Percentiles rank a stretch among this genome's conserved stretches.
phyloP scores from a whole-genome alignment of 2,329 filamentous ascomycete species.

The Paramyrothecium roridum region DNA sequence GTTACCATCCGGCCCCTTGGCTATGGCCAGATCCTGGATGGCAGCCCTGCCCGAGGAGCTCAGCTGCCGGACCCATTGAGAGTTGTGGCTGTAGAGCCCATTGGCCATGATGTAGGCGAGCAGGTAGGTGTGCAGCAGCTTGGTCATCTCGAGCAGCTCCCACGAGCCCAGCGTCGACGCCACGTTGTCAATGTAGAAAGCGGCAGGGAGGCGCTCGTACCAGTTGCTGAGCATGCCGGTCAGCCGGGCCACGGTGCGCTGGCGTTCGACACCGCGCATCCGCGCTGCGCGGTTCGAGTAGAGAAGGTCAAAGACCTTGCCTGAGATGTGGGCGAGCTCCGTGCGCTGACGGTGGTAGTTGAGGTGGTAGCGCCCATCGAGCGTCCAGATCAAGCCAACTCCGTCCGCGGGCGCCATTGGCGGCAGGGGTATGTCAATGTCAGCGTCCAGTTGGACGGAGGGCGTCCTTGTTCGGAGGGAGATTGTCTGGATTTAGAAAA shows the following conservation, averaged over 20 bases:
- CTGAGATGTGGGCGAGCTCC: conserved; percentile 36
- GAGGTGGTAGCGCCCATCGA: conserved; percentile 27
- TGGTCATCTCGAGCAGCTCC: conserved; percentile 29
- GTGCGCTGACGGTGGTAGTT: conserved; percentile 36
- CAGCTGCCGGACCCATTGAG: conserved; percentile 32
- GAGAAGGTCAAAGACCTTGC: conserved; percentile 36
- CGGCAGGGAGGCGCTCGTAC: conserved; percentile 27
- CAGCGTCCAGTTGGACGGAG: conserved; percentile 33
- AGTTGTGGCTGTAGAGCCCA: conserved; percentile 33
- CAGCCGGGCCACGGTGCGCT: conserved; percentile 20
- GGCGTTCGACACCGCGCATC: conserved; percentile 23
- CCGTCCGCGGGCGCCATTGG: conserved; percentile 22
- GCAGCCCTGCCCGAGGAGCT: conserved; percentile 20
- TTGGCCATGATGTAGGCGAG: conserved; percentile 32
- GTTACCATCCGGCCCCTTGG: neutral
- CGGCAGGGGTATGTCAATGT: conserved; percentile 37
- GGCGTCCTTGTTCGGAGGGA: conserved; percentile 32
- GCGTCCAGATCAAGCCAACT: conserved; percentile 28
- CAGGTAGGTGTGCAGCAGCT: conserved; percentile 33
- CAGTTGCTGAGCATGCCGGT: conserved; percentile 32
- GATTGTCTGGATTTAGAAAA: conserved; percentile 19
- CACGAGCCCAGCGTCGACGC: conserved; percentile 20
- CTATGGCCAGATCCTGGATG: conserved; percentile 15
- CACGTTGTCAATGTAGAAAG: conserved; percentile 30
- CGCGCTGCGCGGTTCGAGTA: conserved; percentile 26